These are phyloP conservation scores for Rhodotorula sp. DNA, from an alignment of 1,284 basidiomycete species.

Conservation along the genomic window DNA sequence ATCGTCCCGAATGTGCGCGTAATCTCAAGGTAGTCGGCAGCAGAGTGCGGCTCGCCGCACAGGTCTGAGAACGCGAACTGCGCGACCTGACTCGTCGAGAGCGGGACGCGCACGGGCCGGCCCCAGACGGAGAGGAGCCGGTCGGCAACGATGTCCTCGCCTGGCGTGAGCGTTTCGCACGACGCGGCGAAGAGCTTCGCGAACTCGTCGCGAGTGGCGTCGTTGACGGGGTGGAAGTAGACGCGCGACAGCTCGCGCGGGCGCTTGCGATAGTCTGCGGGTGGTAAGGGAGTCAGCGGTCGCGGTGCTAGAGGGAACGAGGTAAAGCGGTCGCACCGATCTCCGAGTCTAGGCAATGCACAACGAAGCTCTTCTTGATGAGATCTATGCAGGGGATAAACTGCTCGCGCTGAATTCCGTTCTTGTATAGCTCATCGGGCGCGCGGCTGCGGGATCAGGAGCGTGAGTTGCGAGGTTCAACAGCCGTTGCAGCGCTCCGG, in stretches of 20 bases:
- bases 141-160: conserved; percentile 63
- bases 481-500: too few species aligned
- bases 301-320: too few species aligned
- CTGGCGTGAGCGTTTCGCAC: conserved; percentile 58
- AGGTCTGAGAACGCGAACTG: conserved; percentile 85
- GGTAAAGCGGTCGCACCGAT: conserved; percentile 63
- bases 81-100: conserved; percentile 73
- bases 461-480: neutral
- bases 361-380: conserved; percentile 79
- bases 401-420: conserved; percentile 95
- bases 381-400: conserved; percentile 95
- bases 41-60: conserved; percentile 85
- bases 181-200: conserved; percentile 78
- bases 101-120: conserved; percentile 73
- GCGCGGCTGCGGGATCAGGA: conserved; percentile 68
- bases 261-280: conserved; percentile 82
- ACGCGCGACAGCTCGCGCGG: conserved; percentile 87
- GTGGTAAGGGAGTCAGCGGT: neutral
- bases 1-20: conserved; percentile 83
- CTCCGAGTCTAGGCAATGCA: conserved; percentile 90
- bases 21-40: conserved; percentile 94
- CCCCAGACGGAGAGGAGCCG: conserved; percentile 85
- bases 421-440: conserved; percentile 96
- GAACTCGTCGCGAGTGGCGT: conserved; percentile 68
- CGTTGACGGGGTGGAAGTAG: conserved; percentile 78